Evolutionary conservation across 2,329 filamentous ascomycete species (phyloP).

Genomic region (Sporothrix brasiliensis): DNA sequence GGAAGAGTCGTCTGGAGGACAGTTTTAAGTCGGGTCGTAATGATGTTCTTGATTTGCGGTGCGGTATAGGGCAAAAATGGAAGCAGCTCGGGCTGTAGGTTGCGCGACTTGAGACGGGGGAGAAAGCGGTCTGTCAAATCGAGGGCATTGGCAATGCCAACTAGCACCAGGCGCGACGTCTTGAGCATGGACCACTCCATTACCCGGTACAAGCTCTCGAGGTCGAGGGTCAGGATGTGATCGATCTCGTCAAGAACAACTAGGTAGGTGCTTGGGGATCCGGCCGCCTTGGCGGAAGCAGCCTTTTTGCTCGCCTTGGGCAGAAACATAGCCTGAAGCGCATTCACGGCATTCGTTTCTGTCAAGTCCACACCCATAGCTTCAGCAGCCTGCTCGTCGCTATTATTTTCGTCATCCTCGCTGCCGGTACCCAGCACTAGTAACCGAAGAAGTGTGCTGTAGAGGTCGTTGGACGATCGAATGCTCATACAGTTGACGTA

Average conservation of each 20-base stretch:
- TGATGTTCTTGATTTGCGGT: slow-evolving; percentile 81
- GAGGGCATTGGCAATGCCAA: slow-evolving; percentile 94
- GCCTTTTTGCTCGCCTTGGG: slow-evolving; percentile 47
- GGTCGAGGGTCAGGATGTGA: slow-evolving; percentile 83
- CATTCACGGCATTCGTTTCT: slow-evolving; percentile 68
- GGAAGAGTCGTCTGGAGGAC: slow-evolving; percentile 45
- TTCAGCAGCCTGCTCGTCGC: not conserved
- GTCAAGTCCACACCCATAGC: slow-evolving; percentile 53
- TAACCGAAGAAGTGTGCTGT: slow-evolving; percentile 74
- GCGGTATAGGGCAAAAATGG: slow-evolving; percentile 93
- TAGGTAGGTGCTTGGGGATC: slow-evolving; percentile 64
- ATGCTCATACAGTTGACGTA: slow-evolving; percentile 98
- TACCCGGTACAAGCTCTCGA: slow-evolving; percentile 87
- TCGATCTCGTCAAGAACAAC: slow-evolving; percentile 95
- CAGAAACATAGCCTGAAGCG: slow-evolving; percentile 71
- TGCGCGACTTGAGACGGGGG: slow-evolving; percentile 87
- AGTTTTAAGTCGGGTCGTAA: slow-evolving; percentile 78
- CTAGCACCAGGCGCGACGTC: slow-evolving; percentile 75
- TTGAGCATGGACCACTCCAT: slow-evolving; percentile 93
- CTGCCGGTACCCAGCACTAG: slow-evolving; percentile 44
- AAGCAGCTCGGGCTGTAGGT: slow-evolving; percentile 84
- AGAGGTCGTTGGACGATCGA: slow-evolving; percentile 83
- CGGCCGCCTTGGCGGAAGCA: slow-evolving; percentile 29
- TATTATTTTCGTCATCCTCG: not conserved
- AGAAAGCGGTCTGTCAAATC: slow-evolving; percentile 95